Percentiles rank a stretch among this genome's conserved stretches.
phyloP scores from a whole-genome alignment of 306 rosid species.

The Ammopiptanthus mongolicus region DNA sequence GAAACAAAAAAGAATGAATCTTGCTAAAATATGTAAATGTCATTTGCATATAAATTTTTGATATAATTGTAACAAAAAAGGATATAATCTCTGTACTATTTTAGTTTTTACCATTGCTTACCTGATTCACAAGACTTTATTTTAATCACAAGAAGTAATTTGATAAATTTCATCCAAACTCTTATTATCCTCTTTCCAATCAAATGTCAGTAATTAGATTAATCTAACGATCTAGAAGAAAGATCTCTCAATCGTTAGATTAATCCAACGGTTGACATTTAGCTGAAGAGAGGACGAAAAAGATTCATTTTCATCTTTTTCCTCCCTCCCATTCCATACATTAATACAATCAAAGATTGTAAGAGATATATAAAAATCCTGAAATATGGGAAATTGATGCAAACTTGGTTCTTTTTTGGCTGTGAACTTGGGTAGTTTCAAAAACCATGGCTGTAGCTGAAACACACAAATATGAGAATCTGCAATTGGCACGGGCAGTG shows the following conservation, averaged over 20 bases:
- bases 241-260: no score
- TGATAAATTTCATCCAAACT: no score
- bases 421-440: conserved; percentile 30
- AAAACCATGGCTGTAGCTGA: conserved; percentile 6
- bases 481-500: background rate
- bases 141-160: no score
- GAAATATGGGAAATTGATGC: background rate
- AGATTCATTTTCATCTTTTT: no score
- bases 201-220: no score
- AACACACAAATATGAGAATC: conserved; percentile 11
- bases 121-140: background rate
- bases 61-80: background rate
- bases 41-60: background rate
- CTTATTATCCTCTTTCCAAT: no score
- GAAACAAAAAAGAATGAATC: background rate
- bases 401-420: background rate
- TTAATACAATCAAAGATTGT: background rate
- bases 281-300: no score
- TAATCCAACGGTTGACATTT: no score
- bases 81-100: background rate
- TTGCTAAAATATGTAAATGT: background rate
- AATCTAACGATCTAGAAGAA: no score
- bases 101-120: background rate
- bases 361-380: background rate
- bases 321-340: background rate